Conservation (phyloP, 2,329 filamentous ascomycete genomes). For the Zymoseptoria ardabiliae region DNA sequence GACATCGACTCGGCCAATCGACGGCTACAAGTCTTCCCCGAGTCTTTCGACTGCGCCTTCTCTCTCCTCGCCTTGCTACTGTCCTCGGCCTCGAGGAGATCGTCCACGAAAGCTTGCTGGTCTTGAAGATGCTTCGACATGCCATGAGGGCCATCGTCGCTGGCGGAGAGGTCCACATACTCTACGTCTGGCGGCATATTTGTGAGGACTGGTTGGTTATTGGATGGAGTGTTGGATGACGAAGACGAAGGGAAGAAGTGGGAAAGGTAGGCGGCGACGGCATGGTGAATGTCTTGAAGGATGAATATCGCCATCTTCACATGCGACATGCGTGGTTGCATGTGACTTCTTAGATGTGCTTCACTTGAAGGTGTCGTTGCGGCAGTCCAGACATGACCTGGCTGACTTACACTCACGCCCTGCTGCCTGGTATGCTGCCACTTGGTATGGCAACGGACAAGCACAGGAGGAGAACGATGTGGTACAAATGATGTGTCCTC, state of each 20-base stretch:
- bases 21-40: not conserved
- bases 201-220: not conserved
- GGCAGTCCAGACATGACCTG: not conserved
- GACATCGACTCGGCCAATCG: not conserved
- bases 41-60: not conserved
- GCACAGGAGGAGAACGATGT: not conserved
- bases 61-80: not conserved
- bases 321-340: not conserved
- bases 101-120: not conserved
- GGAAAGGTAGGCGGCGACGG: not conserved
- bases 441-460: too few relatives aligned
- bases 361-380: not conserved
- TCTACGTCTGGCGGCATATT: not conserved
- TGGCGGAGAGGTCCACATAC: not conserved
- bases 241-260: not conserved
- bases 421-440: not conserved
- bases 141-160: not conserved
- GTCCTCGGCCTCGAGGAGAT: not conserved
- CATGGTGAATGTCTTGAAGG: not conserved
- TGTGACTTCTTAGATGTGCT: not conserved
- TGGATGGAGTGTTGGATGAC: not conserved
- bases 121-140: not conserved
- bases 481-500: too few relatives aligned
- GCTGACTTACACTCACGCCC: not conserved
- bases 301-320: not conserved